Percentiles rank a stretch among this genome's conserved stretches.
phyloP scores from a whole-genome alignment of 306 rosid species.

The Vachellia collinsii region DNA sequence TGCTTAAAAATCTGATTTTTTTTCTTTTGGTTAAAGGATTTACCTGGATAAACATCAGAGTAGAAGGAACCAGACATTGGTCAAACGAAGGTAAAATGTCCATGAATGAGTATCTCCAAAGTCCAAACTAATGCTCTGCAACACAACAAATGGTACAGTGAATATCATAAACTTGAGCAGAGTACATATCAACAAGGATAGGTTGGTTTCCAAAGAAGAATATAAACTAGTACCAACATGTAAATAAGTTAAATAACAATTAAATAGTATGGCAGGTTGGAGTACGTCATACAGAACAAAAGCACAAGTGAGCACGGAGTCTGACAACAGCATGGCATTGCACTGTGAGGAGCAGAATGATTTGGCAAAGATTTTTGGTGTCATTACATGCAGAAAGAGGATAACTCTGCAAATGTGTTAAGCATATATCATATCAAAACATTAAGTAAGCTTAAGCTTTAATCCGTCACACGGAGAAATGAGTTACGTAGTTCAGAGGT shows the following conservation, averaged over 20 bases:
- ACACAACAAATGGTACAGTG: conserved; percentile 24
- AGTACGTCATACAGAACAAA: conserved; percentile 27
- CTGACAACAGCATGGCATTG: conserved; percentile 18
- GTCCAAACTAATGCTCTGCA: conserved; percentile 37
- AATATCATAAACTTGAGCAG: conserved; percentile 35
- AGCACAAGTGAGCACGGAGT: not conserved
- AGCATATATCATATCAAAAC: conserved; percentile 2
- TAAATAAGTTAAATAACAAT: conserved; percentile 21
- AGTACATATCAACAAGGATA: conserved; percentile 11
- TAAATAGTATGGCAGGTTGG: conserved; percentile 16
- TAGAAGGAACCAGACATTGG: conserved; percentile 22
- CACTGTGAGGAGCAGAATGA: conserved; percentile 33
- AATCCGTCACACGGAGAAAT: not conserved
- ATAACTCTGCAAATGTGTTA: conserved; percentile 32
- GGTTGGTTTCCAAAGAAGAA: conserved; percentile 16
- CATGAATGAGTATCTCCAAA: conserved; percentile 23
- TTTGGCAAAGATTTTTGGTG: conserved; percentile 33
- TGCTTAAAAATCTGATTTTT: conserved; percentile 30
- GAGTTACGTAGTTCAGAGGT: conserved; percentile 27
- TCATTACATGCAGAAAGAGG: conserved; percentile 35
- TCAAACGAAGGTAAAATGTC: conserved; percentile 24
- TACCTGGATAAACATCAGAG: conserved; percentile 32
- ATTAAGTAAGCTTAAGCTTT: not conserved
- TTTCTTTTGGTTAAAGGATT: conserved; percentile 1
- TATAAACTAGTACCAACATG: conserved; percentile 20